phyloP scores from a whole-genome alignment of 495 filamentous ascomycete genomes.

The Hypoxylon cercidicola region DNA sequence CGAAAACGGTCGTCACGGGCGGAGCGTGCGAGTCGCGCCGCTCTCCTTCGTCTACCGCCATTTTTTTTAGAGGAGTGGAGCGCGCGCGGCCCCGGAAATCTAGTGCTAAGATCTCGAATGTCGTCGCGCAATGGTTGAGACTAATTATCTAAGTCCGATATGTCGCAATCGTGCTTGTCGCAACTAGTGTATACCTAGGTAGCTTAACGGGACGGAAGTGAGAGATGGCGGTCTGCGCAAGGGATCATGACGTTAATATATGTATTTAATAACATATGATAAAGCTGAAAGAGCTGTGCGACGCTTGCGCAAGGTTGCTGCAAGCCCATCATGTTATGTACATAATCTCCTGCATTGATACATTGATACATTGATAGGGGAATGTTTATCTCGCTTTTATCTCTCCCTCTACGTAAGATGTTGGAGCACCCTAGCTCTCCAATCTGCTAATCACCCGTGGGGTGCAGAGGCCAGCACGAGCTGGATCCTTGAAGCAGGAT shows the following conservation, averaged over 20 bases:
- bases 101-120: conserved; percentile 2
- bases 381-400: background rate
- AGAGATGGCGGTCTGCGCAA: conserved; percentile 4
- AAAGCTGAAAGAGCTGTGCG: conserved; percentile 12
- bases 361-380: conserved; percentile 19
- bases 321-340: conserved; percentile 38
- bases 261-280: background rate
- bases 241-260: conserved; percentile 5
- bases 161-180: background rate
- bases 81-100: background rate
- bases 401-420: conserved; percentile 3
- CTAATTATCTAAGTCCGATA: background rate
- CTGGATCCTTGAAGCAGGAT: background rate
- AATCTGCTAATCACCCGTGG: conserved; percentile 20
- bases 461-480: conserved; percentile 21
- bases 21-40: conserved; percentile 51
- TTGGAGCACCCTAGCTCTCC: background rate
- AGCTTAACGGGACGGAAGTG: conserved; percentile 9
- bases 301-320: conserved; percentile 18
- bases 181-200: conserved; percentile 10
- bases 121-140: background rate
- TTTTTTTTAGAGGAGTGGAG: conserved; percentile 5
- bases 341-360: conserved; percentile 7
- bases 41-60: conserved; percentile 12
- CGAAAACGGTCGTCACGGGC: conserved; percentile 75